Evolutionary conservation across 2,329 filamentous ascomycete species (phyloP), one percentile per base, ranked within the genome.

Genomic region (Emergomyces pasteurianus): DNA sequence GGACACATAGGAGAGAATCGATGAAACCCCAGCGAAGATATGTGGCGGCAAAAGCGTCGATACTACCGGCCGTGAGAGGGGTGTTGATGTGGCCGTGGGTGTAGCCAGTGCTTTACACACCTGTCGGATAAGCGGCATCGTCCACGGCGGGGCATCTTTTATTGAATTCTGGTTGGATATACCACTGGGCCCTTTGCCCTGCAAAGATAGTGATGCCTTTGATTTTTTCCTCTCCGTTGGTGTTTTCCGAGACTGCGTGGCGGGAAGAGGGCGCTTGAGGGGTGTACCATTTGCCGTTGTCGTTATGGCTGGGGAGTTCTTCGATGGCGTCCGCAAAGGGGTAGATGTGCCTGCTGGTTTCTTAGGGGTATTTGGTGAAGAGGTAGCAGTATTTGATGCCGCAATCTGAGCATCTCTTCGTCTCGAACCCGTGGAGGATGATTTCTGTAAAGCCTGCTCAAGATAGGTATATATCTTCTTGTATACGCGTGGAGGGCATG

Each of bases 391-490:
- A 4, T 18, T 28, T 52, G 31, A 23, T 14, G 34, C 23, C 34
- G 26, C 21, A 8, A 9, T 50, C 52, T 12, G 38, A 6, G 66
- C 70, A n/a, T 68, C 69, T 61, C 75, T 71, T 42, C 70, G 73
- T 61, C 73, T 75, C n/a, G 72, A 64, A 49, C 21, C 28, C 3
- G 65, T 68, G 21, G 67, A 63, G 8, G 71, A 69, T 42, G 77
- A 69, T 55, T 70, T 63, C 12, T 67, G 63, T 5, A 97, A 78
- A 47, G 86, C 86, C 60, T 83, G 84, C 66, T 92, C 87, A 62
- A 97, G 83, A 71, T 92, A 91, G 38, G 78, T 78, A 72, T 92
- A 94, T 43, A 97, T 80, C 62, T 90, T 89, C 68, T 88, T 89
- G 78, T 97, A 97, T 58, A 90, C 81, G 60, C 85, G 83, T 0